These are phyloP conservation scores for Fonsecaea multimorphosa DNA, from an alignment of 2,329 filamentous ascomycete genomes.

Conservation along the genomic window DNA sequence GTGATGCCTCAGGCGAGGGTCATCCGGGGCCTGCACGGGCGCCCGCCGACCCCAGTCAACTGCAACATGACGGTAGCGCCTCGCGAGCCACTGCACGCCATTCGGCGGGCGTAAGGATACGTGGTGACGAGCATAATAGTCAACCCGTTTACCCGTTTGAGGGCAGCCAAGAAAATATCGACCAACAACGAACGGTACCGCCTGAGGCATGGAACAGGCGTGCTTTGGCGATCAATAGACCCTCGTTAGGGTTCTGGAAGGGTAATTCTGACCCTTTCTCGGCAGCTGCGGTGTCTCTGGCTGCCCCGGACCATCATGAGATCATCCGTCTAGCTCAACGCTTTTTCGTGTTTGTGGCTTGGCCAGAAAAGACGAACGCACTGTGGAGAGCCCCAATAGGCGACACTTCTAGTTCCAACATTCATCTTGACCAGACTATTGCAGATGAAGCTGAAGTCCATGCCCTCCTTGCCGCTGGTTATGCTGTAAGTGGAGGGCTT, in stretches of 20 bases:
- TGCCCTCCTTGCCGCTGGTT: conserved; percentile 26
- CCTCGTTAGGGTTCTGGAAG: conserved; percentile 10
- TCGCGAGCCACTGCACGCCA: neutral
- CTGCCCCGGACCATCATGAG: conserved; percentile 23
- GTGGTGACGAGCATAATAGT: conserved; percentile 1
- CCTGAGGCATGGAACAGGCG: neutral
- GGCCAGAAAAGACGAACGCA: conserved; percentile 23
- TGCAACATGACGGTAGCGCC: neutral
- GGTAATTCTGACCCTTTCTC: conserved; percentile 31
- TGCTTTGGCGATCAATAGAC: neutral
- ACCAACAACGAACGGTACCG: conserved; percentile 14
- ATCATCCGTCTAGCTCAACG: conserved; percentile 25
- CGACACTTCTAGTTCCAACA: conserved; percentile 22
- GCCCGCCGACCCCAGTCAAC: neutral
- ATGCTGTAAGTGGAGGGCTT: conserved; percentile 13
- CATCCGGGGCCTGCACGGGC: neutral
- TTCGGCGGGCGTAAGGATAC: neutral
- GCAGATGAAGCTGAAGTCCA: conserved; percentile 25
- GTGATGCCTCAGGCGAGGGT: neutral
- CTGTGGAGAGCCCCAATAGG: conserved; percentile 28
- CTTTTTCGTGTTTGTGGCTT: conserved; percentile 26
- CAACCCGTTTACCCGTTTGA: conserved; percentile 18
- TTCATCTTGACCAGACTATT: conserved; percentile 18
- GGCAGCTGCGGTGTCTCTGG: conserved; percentile 16
- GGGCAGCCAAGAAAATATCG: conserved; percentile 26